Evolutionary conservation across 1,284 basidiomycete species (phyloP).

Genomic region (Coniferiporia weirii): DNA sequence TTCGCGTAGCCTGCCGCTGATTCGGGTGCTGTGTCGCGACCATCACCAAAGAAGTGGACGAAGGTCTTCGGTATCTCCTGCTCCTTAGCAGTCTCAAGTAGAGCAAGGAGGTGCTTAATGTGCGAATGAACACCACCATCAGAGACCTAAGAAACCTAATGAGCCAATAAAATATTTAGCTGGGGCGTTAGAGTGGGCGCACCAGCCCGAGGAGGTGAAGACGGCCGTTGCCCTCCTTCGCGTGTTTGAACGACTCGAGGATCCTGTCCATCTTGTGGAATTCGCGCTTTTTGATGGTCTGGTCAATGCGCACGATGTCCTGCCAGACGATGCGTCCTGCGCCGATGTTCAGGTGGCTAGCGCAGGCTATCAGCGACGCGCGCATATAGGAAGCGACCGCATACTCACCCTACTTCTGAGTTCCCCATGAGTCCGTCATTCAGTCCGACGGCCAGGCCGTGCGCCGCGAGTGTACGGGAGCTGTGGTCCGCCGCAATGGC

Average conservation of each 20-base stretch:
- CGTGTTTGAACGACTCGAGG: slow-evolving; percentile 65
- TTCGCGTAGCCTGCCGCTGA: slow-evolving; percentile 71
- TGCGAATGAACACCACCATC: slow-evolving; percentile 96
- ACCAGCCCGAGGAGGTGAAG: slow-evolving; percentile 83
- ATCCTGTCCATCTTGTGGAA: slow-evolving; percentile 78
- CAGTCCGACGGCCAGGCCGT: slow-evolving; percentile 83
- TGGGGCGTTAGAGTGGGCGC: slow-evolving; percentile 25
- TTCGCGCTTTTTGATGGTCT: slow-evolving; percentile 80
- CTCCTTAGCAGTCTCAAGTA: slow-evolving; percentile 85
- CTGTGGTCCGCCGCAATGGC: slow-evolving; percentile 73
- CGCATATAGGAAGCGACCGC: slow-evolving; percentile 13
- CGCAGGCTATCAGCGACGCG: neutral
- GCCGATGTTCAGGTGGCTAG: slow-evolving; percentile 86
- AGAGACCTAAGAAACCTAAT: slow-evolving; percentile 50
- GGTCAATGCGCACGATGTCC: slow-evolving; percentile 89
- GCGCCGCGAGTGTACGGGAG: slow-evolving; percentile 70
- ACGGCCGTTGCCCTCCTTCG: slow-evolving; percentile 76
- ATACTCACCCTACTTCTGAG: slow-evolving; percentile 83
- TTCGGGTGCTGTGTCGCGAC: slow-evolving; percentile 83
- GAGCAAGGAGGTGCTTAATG: slow-evolving; percentile 79
- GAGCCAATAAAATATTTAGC: neutral
- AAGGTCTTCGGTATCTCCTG: slow-evolving; percentile 78
- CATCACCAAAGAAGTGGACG: slow-evolving; percentile 88
- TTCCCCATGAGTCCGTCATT: slow-evolving; percentile 93
- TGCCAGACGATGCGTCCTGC: slow-evolving; percentile 93